phyloP scores from a whole-genome alignment of 441 rosid species.

The Bruguiera hainesii region DNA sequence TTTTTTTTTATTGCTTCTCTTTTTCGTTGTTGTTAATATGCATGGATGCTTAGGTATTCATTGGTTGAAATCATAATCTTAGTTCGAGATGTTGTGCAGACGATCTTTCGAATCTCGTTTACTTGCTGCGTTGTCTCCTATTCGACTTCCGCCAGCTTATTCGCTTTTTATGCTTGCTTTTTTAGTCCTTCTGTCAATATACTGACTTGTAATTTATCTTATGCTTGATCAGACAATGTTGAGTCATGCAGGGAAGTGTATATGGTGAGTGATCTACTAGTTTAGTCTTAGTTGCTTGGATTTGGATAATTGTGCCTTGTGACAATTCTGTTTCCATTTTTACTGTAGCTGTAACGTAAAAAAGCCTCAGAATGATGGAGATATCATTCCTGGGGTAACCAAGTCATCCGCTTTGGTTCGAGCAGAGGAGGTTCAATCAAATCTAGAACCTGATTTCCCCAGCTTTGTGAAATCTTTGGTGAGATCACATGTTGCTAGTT shows the following conservation, averaged over 20 bases:
- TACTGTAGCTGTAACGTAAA: slow-evolving; percentile 45
- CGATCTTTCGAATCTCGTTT: too few species aligned
- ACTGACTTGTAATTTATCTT: neutral
- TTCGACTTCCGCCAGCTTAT: too few species aligned
- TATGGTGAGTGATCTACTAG: slow-evolving; percentile 26
- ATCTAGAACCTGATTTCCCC: slow-evolving; percentile 51
- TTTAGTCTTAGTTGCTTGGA: neutral
- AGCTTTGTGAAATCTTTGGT: slow-evolving; percentile 60
- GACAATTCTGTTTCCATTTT: neutral
- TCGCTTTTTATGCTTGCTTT: neutral
- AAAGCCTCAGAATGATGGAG: slow-evolving; percentile 23
- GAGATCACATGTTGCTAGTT: slow-evolving; percentile 66
- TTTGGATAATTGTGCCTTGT: neutral
- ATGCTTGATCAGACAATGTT: neutral
- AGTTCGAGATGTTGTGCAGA: too few species aligned
- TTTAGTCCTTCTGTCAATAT: neutral
- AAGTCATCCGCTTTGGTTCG: slow-evolving; percentile 52
- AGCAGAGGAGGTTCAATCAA: slow-evolving; percentile 62
- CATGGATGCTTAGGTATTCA: too few species aligned
- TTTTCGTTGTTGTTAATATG: neutral
- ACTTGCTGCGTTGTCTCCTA: too few species aligned
- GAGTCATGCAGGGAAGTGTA: slow-evolving; percentile 31
- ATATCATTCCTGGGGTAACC: slow-evolving; percentile 20
- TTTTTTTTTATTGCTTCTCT: neutral
- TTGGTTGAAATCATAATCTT: too few species aligned